These are phyloP conservation scores for Podospora appendiculata DNA, from an alignment of 495 filamentous ascomycete species.

Conservation along the genomic window DNA sequence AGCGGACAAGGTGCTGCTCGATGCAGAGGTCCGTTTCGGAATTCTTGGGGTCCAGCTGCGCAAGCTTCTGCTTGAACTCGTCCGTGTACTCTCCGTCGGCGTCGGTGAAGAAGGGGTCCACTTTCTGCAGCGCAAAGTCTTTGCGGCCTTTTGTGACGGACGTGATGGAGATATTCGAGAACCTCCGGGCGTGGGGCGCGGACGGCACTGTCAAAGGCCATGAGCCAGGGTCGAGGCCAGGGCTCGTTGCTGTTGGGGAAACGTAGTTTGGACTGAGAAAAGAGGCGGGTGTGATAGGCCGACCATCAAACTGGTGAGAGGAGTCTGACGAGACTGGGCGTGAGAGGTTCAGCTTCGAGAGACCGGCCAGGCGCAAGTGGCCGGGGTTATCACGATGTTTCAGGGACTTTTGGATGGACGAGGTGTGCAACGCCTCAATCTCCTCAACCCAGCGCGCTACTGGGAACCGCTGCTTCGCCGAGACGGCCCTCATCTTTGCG, in stretches of 20 bases:
- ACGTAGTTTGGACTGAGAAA: no score
- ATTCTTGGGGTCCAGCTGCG: conserved; percentile 44
- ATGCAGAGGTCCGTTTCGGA: conserved; percentile 53
- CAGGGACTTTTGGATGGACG: conserved; percentile 24
- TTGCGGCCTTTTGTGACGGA: conserved; percentile 15
- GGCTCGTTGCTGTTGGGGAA: no score
- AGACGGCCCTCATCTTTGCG: conserved; percentile 63
- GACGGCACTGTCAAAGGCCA: no score
- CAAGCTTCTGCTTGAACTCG: conserved; percentile 46
- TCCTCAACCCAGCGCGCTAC: conserved; percentile 60
- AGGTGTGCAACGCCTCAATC: conserved; percentile 52
- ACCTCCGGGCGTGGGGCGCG: no score
- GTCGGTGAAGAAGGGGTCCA: conserved; percentile 60
- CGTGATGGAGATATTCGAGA: no score
- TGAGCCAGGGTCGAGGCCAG: no score
- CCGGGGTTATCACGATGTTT: conserved; percentile 10
- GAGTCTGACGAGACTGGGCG: no score
- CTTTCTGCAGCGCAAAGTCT: conserved; percentile 48
- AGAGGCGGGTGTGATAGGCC: no score
- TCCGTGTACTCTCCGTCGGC: conserved; percentile 48
- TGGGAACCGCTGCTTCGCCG: conserved; percentile 67
- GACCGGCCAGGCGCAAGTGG: conserved; percentile 16
- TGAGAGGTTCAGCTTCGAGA: background rate
- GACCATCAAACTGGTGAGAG: no score
- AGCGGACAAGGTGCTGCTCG: conserved; percentile 52